These are phyloP conservation scores for Trypanosoma conorhini DNA, from an alignment of 208 protist species.

Conservation along the genomic window DNA sequence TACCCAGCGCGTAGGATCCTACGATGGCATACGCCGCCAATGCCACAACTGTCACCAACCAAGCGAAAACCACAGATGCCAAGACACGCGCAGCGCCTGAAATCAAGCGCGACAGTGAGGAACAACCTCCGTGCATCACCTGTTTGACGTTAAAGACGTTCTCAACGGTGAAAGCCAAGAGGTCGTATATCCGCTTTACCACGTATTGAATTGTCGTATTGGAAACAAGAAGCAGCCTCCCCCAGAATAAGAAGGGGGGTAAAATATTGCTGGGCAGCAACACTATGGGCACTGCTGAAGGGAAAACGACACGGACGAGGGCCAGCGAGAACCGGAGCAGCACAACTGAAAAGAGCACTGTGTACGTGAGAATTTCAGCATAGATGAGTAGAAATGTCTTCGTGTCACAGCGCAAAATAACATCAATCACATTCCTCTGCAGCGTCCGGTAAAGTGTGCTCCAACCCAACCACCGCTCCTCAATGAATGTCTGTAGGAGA, in stretches of 20 bases:
- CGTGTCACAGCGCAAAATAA: constrained; percentile 5
- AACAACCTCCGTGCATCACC: neutral
- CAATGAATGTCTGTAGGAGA: constrained; percentile 5
- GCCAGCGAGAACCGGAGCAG: constrained; percentile 13
- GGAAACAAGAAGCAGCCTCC: constrained; percentile 5
- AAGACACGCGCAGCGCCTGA: constrained; percentile 11
- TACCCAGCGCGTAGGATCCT: constrained; percentile 7
- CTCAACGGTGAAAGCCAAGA: neutral
- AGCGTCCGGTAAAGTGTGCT: constrained; percentile 15
- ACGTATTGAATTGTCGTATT: constrained; percentile 1
- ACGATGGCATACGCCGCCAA: constrained; percentile 12
- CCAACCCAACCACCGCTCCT: constrained; percentile 15
- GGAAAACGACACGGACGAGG: neutral
- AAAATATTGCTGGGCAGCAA: neutral
- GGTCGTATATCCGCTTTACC: neutral
- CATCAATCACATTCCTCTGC: neutral
- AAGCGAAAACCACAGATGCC: constrained; percentile 23
- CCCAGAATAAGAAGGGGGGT: neutral
- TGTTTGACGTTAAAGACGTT: constrained; percentile 20
- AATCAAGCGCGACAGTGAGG: constrained; percentile 8
- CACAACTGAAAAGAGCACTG: neutral
- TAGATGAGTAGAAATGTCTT: constrained; percentile 13
- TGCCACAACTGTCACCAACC: constrained; percentile 6
- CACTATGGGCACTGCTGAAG: neutral
- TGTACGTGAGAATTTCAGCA: constrained; percentile 7